Base-by-base conservation (phyloP, 257 asterid genomes). In the Solanum habrochaites region DNA sequence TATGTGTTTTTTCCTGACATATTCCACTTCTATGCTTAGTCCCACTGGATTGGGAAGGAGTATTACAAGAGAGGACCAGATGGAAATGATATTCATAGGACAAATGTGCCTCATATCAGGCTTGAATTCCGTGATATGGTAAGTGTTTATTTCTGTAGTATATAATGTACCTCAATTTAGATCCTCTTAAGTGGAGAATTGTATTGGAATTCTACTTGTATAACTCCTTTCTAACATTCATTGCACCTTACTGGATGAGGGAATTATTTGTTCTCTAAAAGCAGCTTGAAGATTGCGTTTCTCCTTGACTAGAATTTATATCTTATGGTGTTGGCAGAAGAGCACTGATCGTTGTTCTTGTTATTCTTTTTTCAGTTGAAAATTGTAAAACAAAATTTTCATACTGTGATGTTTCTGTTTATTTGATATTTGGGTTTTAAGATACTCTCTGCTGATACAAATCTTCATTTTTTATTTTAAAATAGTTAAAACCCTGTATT, bases 21-120 rank as follows among this genome's bases (percentile, higher is more conserved):
- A 35, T 87, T 43, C 47, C 74, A 20, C 77, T 27, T 67, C 47
- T 84, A 85, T 83, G 72, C 66, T 71, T 92, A 97, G 99, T 88
- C 98, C 21, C 99, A 97, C 90, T 97, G 99, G 99, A 88, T 97
- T 58, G 99, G 98, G 27, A 90, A 92, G 92, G 96, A 89, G 90
- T 97, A 97, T 91, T 95, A 85, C 94, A 94, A 85, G 92, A 96
- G 93, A 82, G 98, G 98, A 72, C 98, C 99, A 5, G 94, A 95
- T 87, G 99, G 99, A 72, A 97, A 97, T 82, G 98, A 97, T 89
- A 97, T 95, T 89, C 99, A 90, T 91, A 94, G 89, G 95, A 97
- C 99, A 66, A 97, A 97, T 85, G 99, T 97, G 84, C 99, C 99
- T 86, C 98, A 95, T 87, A 95, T 97, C 87, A 93, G 99, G 87